Base-by-base conservation (phyloP, 2,329 filamentous ascomycete species). In the Diplodia corticola region DNA sequence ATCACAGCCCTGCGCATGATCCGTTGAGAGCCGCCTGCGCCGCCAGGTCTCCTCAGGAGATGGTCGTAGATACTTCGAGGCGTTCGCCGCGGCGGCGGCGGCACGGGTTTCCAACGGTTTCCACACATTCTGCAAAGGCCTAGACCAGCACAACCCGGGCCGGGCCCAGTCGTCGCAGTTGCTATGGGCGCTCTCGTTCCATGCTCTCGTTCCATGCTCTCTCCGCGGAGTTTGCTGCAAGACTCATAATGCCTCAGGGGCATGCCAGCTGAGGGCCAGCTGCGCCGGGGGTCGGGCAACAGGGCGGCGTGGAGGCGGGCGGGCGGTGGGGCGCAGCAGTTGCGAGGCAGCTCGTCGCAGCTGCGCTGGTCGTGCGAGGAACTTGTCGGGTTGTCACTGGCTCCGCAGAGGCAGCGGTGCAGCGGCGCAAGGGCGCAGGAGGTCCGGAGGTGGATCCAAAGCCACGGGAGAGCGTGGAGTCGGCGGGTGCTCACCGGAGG, bases 101-200 rank as follows among this genome's bases (percentile, higher is more conserved):
- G 55, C 55, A 59, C 55, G 55, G 46, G 9, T 40, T 40, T 61
- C 44, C 57, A 33, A 61, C 40, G 40, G 44, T 33, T 49, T 61
- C 28, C 44, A 20, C 9, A n/a, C 55, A 37, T 13, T 30, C 55
- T 46, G 37, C 37, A 6, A 48, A 46, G 55, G 55, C 22, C 55
- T 59, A 59, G 55, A 46, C 55, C 55, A 40, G 37, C 24, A 46
- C 55, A 37, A 48, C 17, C 37, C 55, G 35, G 24, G 55, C 55
- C 37, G 55, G 37, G 55, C 55, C 55, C 15, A 59, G 55, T 59
- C 22, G 55, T n/a, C n/a, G n/a, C n/a, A n/a, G n/a, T 46, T n/a
- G 37, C 53, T 33, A 57, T 40, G 53, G 53, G 53, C 33, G 5
- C 13, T 6, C 10, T 20, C 51, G 35, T 44, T 44, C 35, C 35